Conservation (phyloP, 2,329 filamentous ascomycete species). For the Nothophoma quercina region DNA sequence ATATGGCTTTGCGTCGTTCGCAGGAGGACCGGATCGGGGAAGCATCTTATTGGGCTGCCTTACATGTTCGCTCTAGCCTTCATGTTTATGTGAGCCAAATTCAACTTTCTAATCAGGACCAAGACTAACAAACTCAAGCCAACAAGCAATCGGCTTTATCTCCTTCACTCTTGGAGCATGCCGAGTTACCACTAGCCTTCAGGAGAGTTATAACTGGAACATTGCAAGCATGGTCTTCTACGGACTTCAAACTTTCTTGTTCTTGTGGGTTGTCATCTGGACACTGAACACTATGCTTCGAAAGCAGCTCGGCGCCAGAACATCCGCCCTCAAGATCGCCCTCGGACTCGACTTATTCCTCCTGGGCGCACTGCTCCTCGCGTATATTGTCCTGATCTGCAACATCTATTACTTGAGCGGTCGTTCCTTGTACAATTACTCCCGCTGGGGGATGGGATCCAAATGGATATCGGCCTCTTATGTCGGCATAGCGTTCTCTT, state of each 20-base stretch:
- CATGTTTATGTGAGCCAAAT: conserved; percentile 30
- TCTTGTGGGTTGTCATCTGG: conserved; percentile 36
- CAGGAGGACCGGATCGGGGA: conserved; percentile 29
- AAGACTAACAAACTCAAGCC: conserved; percentile 1
- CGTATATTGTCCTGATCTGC: conserved; percentile 16
- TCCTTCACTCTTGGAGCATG: conserved; percentile 6
- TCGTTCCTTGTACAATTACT: background rate
- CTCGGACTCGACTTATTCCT: conserved; percentile 24
- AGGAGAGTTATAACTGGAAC: background rate
- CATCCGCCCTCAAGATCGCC: conserved; percentile 20
- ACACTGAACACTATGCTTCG: conserved; percentile 36
- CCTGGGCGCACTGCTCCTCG: conserved; percentile 29
- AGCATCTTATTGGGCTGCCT: conserved; percentile 29
- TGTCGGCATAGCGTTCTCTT: conserved; percentile 4
- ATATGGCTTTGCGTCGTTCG: conserved; percentile 25
- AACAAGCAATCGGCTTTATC: background rate
- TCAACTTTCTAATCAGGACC: background rate
- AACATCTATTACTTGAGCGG: conserved; percentile 13
- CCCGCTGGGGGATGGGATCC: no score
- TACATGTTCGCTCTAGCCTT: conserved; percentile 24
- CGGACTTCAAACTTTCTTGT: conserved; percentile 26
- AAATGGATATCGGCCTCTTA: background rate
- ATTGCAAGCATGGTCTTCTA: conserved; percentile 31
- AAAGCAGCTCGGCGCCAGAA: conserved; percentile 22
- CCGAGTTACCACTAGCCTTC: background rate